Evolutionary conservation across 2,329 filamentous ascomycete species (phyloP).

Genomic region (Dryadomyces quercus-mongolicae): DNA sequence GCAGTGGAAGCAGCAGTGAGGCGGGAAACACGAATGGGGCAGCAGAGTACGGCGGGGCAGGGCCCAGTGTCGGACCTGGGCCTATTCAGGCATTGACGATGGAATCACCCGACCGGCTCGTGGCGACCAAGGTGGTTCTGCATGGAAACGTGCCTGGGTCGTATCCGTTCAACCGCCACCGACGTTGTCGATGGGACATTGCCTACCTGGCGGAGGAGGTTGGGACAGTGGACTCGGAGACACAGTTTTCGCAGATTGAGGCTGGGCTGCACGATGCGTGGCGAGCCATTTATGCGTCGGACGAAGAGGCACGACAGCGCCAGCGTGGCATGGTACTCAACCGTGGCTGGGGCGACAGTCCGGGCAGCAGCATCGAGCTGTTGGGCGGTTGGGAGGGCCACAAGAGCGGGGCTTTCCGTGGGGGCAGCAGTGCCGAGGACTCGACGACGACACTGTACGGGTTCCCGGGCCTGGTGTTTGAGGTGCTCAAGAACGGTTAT

Average conservation of each 20-base stretch:
- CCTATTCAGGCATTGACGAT: constrained; percentile 21
- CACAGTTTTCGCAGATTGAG: constrained; percentile 63
- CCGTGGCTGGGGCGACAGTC: constrained; percentile 81
- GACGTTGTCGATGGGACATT: constrained; percentile 79
- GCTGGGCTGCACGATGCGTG: constrained; percentile 55
- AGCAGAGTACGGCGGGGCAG: constrained; percentile 12
- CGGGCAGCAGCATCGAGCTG: constrained; percentile 78
- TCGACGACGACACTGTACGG: constrained; percentile 77
- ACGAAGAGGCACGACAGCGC: constrained; percentile 35
- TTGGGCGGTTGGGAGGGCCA: constrained; percentile 80
- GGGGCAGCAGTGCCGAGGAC: constrained; percentile 41
- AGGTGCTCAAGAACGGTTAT: constrained; percentile 84
- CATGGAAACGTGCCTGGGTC: constrained; percentile 93
- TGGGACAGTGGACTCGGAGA: constrained; percentile 57
- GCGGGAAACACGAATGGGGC: no score
- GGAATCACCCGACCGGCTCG: constrained; percentile 50
- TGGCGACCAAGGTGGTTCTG: constrained; percentile 83
- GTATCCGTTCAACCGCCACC: constrained; percentile 91
- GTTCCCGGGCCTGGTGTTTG: constrained; percentile 88
- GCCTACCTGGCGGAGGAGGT: constrained; percentile 31
- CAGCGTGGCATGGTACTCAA: constrained; percentile 79
- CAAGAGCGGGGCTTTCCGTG: constrained; percentile 23
- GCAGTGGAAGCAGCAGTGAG: constrained; percentile 6
- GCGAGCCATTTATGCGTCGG: constrained; percentile 50
- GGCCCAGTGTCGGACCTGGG: constrained; percentile 11